A percentile compares a stretch with the other conserved stretches of the same genome.
phyloP scores from a whole-genome alignment of 805 yeast species.

The Kockiozyma suomiensis region DNA sequence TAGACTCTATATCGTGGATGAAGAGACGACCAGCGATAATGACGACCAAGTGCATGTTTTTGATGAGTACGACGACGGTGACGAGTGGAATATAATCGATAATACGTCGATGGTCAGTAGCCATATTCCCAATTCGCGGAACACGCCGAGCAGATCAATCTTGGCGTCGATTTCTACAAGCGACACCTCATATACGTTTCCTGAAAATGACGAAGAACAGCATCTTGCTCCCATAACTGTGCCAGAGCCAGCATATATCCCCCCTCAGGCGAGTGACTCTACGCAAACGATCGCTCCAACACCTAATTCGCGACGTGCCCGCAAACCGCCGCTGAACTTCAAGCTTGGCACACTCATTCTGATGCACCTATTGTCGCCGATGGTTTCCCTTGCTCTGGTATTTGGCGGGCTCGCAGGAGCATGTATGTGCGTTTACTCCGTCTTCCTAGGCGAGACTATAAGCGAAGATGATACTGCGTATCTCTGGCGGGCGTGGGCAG shows the following conservation, averaged over 20 bases:
- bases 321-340: neutral
- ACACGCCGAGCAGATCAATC: neutral
- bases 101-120: neutral
- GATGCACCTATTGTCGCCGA: slow-evolving; percentile 19
- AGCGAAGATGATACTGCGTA: slow-evolving; percentile 19
- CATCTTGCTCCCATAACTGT: neutral
- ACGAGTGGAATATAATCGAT: neutral
- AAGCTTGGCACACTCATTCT: slow-evolving; percentile 3
- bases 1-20: slow-evolving; percentile 5
- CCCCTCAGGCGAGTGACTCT: neutral
- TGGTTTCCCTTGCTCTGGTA: slow-evolving; percentile 14
- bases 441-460: slow-evolving; percentile 24
- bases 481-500: slow-evolving; percentile 29
- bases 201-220: neutral
- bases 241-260: slow-evolving; percentile 3
- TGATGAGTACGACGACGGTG: neutral
- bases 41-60: neutral
- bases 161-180: slow-evolving; percentile 1
- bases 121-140: neutral
- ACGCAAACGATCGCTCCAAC: neutral
- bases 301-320: neutral
- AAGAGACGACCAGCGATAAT: neutral
- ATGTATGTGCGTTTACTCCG: slow-evolving; percentile 15
- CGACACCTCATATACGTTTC: neutral
- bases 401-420: slow-evolving; percentile 19